phyloP scores from a whole-genome alignment of 2,329 filamentous ascomycete genomes.

The Pochonia chlamydosporia region DNA sequence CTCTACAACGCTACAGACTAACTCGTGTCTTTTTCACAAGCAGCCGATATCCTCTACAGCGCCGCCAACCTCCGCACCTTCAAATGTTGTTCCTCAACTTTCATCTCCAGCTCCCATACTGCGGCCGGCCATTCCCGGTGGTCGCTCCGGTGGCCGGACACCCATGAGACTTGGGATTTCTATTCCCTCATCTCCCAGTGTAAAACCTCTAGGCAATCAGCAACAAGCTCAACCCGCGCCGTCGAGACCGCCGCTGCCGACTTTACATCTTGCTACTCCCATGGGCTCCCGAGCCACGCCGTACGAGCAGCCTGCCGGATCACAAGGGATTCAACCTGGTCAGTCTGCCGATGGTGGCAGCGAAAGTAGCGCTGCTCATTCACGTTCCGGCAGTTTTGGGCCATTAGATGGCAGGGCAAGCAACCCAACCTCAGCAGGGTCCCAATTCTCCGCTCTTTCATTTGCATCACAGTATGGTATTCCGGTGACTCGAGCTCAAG shows the following conservation, averaged over 20 bases:
- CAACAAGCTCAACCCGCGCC: constrained; percentile 24
- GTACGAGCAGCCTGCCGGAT: constrained; percentile 56
- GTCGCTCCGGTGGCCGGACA: constrained; percentile 56
- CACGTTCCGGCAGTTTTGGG: constrained; percentile 78
- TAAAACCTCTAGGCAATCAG: constrained; percentile 63
- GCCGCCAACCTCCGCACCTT: constrained; percentile 23
- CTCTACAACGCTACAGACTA: background rate
- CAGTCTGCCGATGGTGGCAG: constrained; percentile 71
- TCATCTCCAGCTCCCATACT: constrained; percentile 74
- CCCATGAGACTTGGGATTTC: constrained; percentile 82
- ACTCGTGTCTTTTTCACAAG: constrained; percentile 6
- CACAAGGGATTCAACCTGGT: constrained; percentile 47
- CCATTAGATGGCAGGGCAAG: constrained; percentile 69
- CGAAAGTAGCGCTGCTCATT: constrained; percentile 73
- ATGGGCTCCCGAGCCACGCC: constrained; percentile 73
- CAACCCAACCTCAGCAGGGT: constrained; percentile 81
- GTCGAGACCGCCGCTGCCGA: constrained; percentile 58
- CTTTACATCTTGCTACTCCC: constrained; percentile 78
- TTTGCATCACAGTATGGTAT: constrained; percentile 71
- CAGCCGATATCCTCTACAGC: constrained; percentile 15
- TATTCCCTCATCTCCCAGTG: constrained; percentile 82
- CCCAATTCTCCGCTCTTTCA: constrained; percentile 75
- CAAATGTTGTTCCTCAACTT: constrained; percentile 51
- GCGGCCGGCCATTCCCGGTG: constrained; percentile 73
- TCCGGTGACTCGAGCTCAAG: constrained; percentile 56